These are phyloP conservation scores for Neurospora sp. DNA, from an alignment of 495 filamentous ascomycete genomes.

Conservation along the genomic window DNA sequence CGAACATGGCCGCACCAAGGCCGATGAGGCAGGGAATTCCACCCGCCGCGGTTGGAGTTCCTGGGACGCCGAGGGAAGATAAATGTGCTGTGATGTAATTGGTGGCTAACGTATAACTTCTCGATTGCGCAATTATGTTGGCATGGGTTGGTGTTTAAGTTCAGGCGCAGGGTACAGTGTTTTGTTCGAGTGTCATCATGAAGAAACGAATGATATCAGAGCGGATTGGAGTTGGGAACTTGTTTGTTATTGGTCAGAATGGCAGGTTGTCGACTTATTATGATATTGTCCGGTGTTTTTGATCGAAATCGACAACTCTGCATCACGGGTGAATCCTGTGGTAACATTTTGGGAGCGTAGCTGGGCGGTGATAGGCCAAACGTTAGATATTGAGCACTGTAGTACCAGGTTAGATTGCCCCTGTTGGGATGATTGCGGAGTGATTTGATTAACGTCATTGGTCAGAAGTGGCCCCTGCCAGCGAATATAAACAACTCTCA, in stretches of 20 bases:
- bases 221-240: not conserved
- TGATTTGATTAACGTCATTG: not conserved
- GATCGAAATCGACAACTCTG: not conserved
- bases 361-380: not conserved
- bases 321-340: not conserved
- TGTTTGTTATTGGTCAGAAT: not conserved
- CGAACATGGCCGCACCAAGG: constrained; percentile 4
- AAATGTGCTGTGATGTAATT: constrained; percentile 29
- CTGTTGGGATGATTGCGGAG: not conserved
- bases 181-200: not conserved
- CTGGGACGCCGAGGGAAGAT: constrained; percentile 8
- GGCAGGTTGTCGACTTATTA: not conserved
- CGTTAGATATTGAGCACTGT: not conserved
- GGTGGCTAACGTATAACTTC: not conserved
- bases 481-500: not conserved
- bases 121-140: not conserved
- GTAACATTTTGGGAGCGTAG: not conserved
- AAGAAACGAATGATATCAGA: not conserved
- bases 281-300: not conserved
- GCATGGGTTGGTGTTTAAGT: not conserved
- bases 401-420: not conserved
- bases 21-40: constrained; percentile 19
- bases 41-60: constrained; percentile 4
- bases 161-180: not conserved
- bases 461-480: not conserved